A percentile compares a stretch with the other conserved stretches of the same genome.
These are phyloP conservation scores for Acanthamoeba royreba DNA, from an alignment of 208 protist genomes.

Conservation along the genomic window DNA sequence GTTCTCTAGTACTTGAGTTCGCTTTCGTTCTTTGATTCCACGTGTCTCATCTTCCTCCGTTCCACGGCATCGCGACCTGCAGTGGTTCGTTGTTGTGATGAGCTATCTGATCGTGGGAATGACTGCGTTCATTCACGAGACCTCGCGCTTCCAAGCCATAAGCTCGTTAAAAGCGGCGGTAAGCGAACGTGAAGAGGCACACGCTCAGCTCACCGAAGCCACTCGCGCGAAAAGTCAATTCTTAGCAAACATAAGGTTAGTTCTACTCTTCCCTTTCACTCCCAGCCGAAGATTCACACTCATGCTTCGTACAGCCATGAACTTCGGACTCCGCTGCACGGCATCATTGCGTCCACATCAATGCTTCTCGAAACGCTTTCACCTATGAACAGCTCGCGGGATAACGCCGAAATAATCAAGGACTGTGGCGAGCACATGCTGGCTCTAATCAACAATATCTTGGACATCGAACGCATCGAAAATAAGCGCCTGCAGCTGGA, in stretches of 20 bases:
- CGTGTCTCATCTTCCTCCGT: neutral
- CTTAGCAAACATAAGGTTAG: constrained; percentile 23
- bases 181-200: neutral
- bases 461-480: constrained; percentile 10
- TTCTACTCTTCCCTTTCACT: neutral
- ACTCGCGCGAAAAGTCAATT: constrained; percentile 22
- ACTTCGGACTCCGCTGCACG: constrained; percentile 24
- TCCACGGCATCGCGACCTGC: neutral
- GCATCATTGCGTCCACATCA: neutral
- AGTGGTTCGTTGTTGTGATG: neutral
- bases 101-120: neutral
- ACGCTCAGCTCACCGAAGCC: neutral
- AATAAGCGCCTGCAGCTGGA: neutral
- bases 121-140: constrained; percentile 17
- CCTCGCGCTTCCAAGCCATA: neutral
- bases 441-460: neutral
- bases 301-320: neutral
- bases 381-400: neutral
- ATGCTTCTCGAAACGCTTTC: neutral
- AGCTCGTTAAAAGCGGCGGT: neutral
- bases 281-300: neutral
- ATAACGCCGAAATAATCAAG: neutral
- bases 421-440: constrained; percentile 39
- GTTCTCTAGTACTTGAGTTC: neutral
- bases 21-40: neutral